Conservation (phyloP, 2,329 filamentous ascomycete species). For the Verticillium klebahnii region DNA sequence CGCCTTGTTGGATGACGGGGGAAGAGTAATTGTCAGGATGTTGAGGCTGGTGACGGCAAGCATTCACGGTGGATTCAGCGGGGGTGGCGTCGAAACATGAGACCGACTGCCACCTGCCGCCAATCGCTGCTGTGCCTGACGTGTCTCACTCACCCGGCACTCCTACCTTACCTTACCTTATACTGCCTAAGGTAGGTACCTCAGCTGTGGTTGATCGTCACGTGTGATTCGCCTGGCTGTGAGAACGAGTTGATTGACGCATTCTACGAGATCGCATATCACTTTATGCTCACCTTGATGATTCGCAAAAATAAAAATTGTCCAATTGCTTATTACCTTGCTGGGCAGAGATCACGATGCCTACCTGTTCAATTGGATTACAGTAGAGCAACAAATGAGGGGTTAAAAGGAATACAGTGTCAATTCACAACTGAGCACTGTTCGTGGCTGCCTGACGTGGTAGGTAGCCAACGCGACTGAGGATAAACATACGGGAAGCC, state of each 20-base stretch:
- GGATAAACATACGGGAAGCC: not conserved
- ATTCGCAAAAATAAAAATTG: not conserved
- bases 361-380: too few species aligned
- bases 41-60: not conserved
- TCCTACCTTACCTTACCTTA: too few species aligned
- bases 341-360: too few species aligned
- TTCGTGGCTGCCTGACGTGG: conserved; percentile 9
- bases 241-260: not conserved
- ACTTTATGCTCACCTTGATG: too few species aligned
- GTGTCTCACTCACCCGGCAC: not conserved
- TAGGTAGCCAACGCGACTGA: not conserved
- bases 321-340: too few species aligned
- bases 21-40: not conserved
- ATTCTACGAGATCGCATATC: too few species aligned
- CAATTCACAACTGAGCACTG: conserved; percentile 1
- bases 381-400: too few species aligned
- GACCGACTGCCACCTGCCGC: not conserved
- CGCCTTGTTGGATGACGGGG: too few species aligned
- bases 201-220: not conserved
- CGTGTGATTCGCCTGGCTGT: not conserved
- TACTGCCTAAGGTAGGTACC: too few species aligned
- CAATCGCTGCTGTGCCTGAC: not conserved
- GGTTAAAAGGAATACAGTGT: too few species aligned
- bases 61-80: not conserved
- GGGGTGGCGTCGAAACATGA: not conserved